These are phyloP conservation scores for Scutellaria minor DNA, from an alignment of 257 asterid species.

Conservation along the genomic window DNA sequence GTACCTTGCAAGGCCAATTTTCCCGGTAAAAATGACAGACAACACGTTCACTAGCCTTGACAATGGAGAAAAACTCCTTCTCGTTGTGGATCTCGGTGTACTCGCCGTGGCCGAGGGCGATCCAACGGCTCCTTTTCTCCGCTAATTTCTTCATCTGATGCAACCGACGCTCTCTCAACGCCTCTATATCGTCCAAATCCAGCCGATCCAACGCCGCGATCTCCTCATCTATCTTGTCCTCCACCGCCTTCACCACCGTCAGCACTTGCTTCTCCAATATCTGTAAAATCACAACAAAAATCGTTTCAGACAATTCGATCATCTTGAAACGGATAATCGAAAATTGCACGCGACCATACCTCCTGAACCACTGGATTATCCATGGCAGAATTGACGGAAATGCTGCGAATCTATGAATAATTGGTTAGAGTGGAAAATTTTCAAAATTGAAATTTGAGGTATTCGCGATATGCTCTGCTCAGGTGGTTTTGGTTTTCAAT, in stretches of 20 bases:
- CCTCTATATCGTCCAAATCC: slow-evolving; percentile 85
- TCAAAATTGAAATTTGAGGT: slow-evolving; percentile 35
- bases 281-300: slow-evolving; percentile 41
- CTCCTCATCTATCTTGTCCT: slow-evolving; percentile 95
- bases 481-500: neutral
- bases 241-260: slow-evolving; percentile 93
- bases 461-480: slow-evolving; percentile 13
- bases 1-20: slow-evolving; percentile 99
- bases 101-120: slow-evolving; percentile 92
- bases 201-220: slow-evolving; percentile 80
- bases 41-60: slow-evolving; percentile 95
- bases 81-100: slow-evolving; percentile 87
- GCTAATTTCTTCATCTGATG: slow-evolving; percentile 99
- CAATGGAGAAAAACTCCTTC: slow-evolving; percentile 89
- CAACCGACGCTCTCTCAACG: slow-evolving; percentile 83
- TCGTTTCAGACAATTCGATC: slow-evolving; percentile 4
- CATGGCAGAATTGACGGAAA: slow-evolving; percentile 45
- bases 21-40: slow-evolving; percentile 99
- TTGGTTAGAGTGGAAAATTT: slow-evolving; percentile 6
- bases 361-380: slow-evolving; percentile 62
- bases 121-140: slow-evolving; percentile 92
- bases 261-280: slow-evolving; percentile 86
- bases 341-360: slow-evolving; percentile 38
- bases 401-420: slow-evolving; percentile 21
- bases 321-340: neutral